These are phyloP conservation scores for Tilletia indica DNA, from an alignment of 1,284 basidiomycete species.

Conservation along the genomic window DNA sequence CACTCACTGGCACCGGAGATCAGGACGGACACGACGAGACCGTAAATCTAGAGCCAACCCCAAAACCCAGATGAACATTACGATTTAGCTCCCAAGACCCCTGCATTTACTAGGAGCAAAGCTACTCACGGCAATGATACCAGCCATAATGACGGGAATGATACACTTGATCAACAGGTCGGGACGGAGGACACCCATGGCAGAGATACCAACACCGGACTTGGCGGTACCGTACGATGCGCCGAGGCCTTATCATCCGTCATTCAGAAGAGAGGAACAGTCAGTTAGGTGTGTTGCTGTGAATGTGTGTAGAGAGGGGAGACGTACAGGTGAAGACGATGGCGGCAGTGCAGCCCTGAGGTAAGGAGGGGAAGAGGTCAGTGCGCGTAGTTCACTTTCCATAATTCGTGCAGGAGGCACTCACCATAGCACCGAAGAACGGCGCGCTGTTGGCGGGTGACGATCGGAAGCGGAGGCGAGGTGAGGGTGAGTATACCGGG, in stretches of 20 bases:
- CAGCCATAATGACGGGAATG: constrained; percentile 98
- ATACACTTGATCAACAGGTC: constrained; percentile 98
- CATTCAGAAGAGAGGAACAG: no score
- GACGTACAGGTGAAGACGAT: constrained; percentile 94
- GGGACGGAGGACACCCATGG: constrained; percentile 88
- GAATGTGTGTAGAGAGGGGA: neutral
- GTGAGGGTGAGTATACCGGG: neutral
- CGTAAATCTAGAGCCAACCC: constrained; percentile 64
- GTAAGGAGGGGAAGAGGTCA: constrained; percentile 26
- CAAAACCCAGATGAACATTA: no score
- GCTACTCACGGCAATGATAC: constrained; percentile 74
- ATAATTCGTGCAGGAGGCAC: constrained; percentile 43
- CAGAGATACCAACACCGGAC: constrained; percentile 95
- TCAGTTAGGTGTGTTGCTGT: no score
- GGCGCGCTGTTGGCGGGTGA: constrained; percentile 63
- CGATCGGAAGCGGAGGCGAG: neutral
- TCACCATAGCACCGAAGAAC: constrained; percentile 93
- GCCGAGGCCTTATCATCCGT: constrained; percentile 65
- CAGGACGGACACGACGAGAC: constrained; percentile 63
- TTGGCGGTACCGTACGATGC: constrained; percentile 97
- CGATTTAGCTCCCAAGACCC: no score
- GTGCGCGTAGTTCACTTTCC: neutral
- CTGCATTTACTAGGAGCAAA: neutral
- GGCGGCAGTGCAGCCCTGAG: constrained; percentile 86
- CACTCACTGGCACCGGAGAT: constrained; percentile 57